phyloP scores from a whole-genome alignment of 164 flowering plant genomes.

The Liquidambar formosana region DNA sequence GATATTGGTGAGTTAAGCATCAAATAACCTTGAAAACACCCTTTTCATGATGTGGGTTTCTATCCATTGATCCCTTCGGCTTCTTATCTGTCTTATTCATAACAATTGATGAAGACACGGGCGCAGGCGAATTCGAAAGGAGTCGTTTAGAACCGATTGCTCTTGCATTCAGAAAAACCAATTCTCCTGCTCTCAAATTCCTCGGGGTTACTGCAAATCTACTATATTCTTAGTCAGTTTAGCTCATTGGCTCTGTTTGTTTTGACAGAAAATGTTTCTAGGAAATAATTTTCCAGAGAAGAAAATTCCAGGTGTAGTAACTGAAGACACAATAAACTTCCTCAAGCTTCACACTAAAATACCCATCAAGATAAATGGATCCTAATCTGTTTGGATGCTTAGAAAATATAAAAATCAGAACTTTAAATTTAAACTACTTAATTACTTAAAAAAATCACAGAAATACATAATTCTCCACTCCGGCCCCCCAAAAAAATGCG shows the following conservation, averaged over 20 bases:
- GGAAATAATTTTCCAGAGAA: too few relatives aligned
- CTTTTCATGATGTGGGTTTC: constrained; percentile 6
- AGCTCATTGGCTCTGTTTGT: background rate
- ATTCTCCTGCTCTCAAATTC: constrained; percentile 11
- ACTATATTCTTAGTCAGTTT: constrained; percentile 14
- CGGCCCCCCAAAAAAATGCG: too few relatives aligned
- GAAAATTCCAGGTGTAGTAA: too few relatives aligned
- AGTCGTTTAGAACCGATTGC: constrained; percentile 19
- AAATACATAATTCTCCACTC: too few relatives aligned
- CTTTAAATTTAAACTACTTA: too few relatives aligned
- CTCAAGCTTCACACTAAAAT: background rate
- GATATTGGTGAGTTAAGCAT: background rate
- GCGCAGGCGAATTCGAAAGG: constrained; percentile 11
- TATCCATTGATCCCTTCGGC: constrained; percentile 10
- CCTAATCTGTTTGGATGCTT: background rate
- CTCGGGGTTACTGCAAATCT: constrained; percentile 39
- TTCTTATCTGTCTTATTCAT: constrained; percentile 20
- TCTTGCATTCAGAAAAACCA: constrained; percentile 16
- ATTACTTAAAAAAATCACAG: too few relatives aligned
- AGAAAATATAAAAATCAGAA: background rate
- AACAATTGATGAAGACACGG: constrained; percentile 1
- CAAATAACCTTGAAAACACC: constrained; percentile 27
- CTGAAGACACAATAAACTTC: too few relatives aligned
- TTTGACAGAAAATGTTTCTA: background rate
- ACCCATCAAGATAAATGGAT: background rate